These are phyloP conservation scores for Zymoseptoria pseudotritici DNA, from an alignment of 2,329 filamentous ascomycete genomes.

Conservation along the genomic window DNA sequence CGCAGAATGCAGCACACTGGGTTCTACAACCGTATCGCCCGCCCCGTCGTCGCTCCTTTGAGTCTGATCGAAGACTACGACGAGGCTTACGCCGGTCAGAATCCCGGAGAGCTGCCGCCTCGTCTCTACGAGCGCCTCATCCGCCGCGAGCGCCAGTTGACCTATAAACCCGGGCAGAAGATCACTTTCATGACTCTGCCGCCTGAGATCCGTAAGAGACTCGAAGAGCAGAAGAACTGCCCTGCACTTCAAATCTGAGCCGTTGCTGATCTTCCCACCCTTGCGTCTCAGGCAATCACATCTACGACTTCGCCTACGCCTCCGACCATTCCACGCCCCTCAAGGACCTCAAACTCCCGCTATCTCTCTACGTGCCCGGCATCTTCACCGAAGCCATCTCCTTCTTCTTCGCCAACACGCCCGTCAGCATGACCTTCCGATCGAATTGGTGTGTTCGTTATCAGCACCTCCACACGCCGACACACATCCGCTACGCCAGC, in stretches of 20 bases:
- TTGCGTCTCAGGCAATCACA: neutral
- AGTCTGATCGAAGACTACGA: too few relatives aligned
- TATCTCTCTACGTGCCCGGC: neutral
- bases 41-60: neutral
- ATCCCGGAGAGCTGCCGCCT: neutral
- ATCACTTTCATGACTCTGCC: neutral
- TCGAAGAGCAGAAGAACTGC: too few relatives aligned
- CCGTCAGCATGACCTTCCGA: conserved; percentile 1
- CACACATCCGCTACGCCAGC: neutral
- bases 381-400: conserved; percentile 34
- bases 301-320: conserved; percentile 4
- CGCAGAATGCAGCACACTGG: neutral
- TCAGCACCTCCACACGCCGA: neutral
- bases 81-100: too few relatives aligned
- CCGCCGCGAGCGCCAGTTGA: neutral
- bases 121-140: neutral
- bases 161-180: neutral
- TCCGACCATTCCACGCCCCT: conserved; percentile 1
- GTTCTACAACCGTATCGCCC: neutral
- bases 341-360: neutral
- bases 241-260: too few relatives aligned
- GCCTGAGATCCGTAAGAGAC: neutral
- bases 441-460: conserved; percentile 2
- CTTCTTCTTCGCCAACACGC: conserved; percentile 6
- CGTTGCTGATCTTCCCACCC: too few relatives aligned